Evolutionary conservation across 2,329 filamentous ascomycete genomes (phyloP).

Genomic region (Raffaelea ambrosiae): DNA sequence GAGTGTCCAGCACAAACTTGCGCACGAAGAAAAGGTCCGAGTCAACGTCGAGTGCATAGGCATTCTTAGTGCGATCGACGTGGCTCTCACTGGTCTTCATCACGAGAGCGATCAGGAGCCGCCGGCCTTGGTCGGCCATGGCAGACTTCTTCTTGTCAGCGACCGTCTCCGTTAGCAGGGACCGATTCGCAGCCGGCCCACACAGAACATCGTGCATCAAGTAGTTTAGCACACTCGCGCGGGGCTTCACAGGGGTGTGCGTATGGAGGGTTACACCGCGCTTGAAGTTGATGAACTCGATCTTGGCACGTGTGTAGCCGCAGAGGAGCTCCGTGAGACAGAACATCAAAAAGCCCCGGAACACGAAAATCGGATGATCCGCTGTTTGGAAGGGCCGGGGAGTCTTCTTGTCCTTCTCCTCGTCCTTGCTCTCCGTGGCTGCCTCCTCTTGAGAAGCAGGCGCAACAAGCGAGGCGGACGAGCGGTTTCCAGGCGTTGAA

Average conservation of each 20-base stretch:
- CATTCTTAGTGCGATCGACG: conserved; percentile 46
- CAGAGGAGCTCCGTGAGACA: conserved; percentile 84
- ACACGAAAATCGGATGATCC: conserved; percentile 92
- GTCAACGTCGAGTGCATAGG: conserved; percentile 65
- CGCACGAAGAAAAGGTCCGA: conserved; percentile 84
- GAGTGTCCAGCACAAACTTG: conserved; percentile 89
- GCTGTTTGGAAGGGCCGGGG: conserved; percentile 82
- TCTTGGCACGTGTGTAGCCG: conserved; percentile 89
- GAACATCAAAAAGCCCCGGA: conserved; percentile 88
- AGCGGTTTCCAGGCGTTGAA: conserved; percentile 10
- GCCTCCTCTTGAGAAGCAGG: conserved; percentile 22
- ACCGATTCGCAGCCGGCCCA: conserved; percentile 15
- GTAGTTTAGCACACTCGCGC: conserved; percentile 89
- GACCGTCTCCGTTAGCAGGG: conserved; percentile 25
- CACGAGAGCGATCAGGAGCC: conserved; percentile 78
- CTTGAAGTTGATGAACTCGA: conserved; percentile 99
- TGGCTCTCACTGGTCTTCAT: conserved; percentile 76
- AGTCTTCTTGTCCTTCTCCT: conserved; percentile 49
- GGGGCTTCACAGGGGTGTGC: conserved; percentile 85
- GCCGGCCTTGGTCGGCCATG: conserved; percentile 79
- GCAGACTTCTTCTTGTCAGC: conserved; percentile 74
- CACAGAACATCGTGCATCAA: conserved; percentile 71
- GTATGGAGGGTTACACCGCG: conserved; percentile 77
- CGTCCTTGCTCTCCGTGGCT: conserved; percentile 9
- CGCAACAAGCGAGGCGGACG: conserved; percentile 14